These are phyloP conservation scores for Beauveria sp. DNA, from an alignment of 2,329 filamentous ascomycete genomes.

Conservation along the genomic window DNA sequence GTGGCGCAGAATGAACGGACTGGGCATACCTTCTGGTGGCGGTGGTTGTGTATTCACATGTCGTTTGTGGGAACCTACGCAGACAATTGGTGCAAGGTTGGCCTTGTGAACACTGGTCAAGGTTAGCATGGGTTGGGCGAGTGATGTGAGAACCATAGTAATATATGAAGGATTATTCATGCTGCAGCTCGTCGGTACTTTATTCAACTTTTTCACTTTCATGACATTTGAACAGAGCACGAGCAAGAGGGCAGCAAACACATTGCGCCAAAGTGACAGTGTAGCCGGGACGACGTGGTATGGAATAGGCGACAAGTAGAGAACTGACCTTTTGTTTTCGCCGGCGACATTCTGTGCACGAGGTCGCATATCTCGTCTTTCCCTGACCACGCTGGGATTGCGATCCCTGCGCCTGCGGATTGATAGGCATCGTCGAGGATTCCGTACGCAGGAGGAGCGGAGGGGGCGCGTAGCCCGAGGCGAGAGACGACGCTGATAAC, in stretches of 20 bases:
- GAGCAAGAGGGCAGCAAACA: too few relatives aligned
- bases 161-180: too few relatives aligned
- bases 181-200: too few relatives aligned
- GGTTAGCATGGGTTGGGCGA: neutral
- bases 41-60: constrained; percentile 37
- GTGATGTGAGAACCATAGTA: too few relatives aligned
- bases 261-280: neutral
- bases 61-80: constrained; percentile 43
- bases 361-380: constrained; percentile 26
- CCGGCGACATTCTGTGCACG: constrained; percentile 43
- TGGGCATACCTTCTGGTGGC: constrained; percentile 18
- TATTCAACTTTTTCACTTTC: too few relatives aligned
- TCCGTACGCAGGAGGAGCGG: neutral
- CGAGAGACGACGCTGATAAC: neutral
- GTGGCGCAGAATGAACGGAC: neutral
- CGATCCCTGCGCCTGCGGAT: constrained; percentile 23
- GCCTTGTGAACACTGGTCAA: constrained; percentile 42
- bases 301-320: too few relatives aligned
- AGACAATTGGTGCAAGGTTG: constrained; percentile 47
- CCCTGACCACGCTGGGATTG: constrained; percentile 4
- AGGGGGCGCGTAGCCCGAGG: neutral
- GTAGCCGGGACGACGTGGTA: neutral
- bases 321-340: constrained; percentile 43
- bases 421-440: neutral
- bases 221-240: neutral